phyloP scores from a whole-genome alignment of 1,284 basidiomycete genomes.

The Apiotrichum mycotoxinovorans region DNA sequence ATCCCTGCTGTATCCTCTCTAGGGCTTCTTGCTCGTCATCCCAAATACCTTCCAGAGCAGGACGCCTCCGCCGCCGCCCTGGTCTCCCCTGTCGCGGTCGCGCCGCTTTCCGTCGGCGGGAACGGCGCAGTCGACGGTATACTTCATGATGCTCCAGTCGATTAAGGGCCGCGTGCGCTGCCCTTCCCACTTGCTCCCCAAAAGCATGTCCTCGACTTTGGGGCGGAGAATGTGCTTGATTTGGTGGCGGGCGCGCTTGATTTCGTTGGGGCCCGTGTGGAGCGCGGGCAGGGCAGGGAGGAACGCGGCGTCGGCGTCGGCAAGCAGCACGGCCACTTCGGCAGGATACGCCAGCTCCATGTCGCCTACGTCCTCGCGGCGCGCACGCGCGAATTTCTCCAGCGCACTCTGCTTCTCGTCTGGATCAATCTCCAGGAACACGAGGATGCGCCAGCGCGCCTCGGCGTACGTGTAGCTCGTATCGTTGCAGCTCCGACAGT shows the following conservation, averaged over 20 bases:
- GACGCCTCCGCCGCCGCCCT: slow-evolving; percentile 6
- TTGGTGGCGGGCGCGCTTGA: slow-evolving; percentile 9
- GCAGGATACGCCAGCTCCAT: neutral
- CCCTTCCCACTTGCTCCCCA: slow-evolving; percentile 30
- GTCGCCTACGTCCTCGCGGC: too few relatives aligned
- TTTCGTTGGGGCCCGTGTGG: slow-evolving; percentile 27
- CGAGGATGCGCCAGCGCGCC: slow-evolving; percentile 10
- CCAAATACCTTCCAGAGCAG: neutral
- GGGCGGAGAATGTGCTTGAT: slow-evolving; percentile 1
- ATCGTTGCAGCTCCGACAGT: slow-evolving; percentile 19
- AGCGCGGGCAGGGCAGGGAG: slow-evolving; percentile 33
- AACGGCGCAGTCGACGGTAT: neutral
- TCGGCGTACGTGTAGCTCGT: neutral
- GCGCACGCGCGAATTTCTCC: neutral
- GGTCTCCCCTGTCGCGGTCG: neutral
- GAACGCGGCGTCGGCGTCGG: slow-evolving; percentile 13
- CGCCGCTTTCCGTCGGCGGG: too few relatives aligned
- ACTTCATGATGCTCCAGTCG: slow-evolving; percentile 32
- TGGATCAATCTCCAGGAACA: slow-evolving; percentile 9
- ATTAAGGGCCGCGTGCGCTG: slow-evolving; percentile 21
- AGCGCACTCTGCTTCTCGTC: neutral
- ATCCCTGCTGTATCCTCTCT: too few relatives aligned
- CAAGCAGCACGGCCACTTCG: neutral
- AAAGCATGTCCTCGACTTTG: slow-evolving; percentile 22
- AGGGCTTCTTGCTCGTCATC: neutral